Base-by-base conservation (phyloP, 805 yeast species). In the Diddensiella transvaalensis region DNA sequence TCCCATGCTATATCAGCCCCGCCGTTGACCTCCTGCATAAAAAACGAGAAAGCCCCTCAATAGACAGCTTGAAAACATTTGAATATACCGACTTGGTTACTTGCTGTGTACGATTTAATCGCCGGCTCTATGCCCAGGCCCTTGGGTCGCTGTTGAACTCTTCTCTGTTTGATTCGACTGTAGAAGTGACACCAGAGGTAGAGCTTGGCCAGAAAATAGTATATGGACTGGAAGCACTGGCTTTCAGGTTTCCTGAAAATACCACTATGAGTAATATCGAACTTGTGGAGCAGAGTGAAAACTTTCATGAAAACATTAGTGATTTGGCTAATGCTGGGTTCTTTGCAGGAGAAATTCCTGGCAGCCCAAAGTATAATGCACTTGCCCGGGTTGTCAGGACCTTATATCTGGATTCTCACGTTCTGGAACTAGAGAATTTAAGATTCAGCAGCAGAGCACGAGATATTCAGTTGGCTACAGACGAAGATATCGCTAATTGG, bases 151-250 rank as follows among this genome's bases (percentile, higher is more conserved):
- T 49, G 23, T 47, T 57, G 22, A 48, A 49, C 15, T 56, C 55
- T 11, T 22, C 42, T 4, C 18, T 18, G 19, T 58, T 58, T 41
- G 18, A 8, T 6, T 22, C 13, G 49, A 35, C 11, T 22, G 33
- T n/a, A 55, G 45, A 19, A 42, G 32, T 13, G 11, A 26, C 32
- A 13, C 46, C 32, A 54, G 40, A 3, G 40, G 24, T 49, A 2
- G 56, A 50, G 32, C 45, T 60, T 13, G 63, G 64, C 1, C 50
- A 50, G 49, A 60, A 59, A 40, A 19, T 60, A 6, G 46, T 61
- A 10, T 49, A 55, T 19, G 64, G 58, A 2, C 44, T 60, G 32
- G 64, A 60, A 43, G 33, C 58, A 37, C 50, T 60, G 3, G 36
- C 32, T 8, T 8, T 8, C 32, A 8, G 11, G 13, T 26, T 8